Conservation (phyloP, 179 eudicot genomes). For the Carnegiea gigantea region DNA sequence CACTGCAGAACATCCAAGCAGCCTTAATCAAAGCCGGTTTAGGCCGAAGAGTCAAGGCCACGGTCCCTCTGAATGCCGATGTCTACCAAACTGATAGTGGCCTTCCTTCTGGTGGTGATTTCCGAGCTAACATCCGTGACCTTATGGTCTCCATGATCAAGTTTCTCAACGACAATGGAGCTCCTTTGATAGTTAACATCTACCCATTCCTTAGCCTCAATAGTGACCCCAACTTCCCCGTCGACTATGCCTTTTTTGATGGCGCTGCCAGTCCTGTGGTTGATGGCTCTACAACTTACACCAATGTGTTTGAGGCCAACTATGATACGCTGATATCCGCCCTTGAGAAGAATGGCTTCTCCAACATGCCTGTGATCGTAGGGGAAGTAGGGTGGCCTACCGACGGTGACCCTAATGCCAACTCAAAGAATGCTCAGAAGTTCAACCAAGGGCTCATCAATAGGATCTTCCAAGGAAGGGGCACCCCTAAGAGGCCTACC, state of each 20-base stretch:
- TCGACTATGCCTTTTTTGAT: slow-evolving; percentile 83
- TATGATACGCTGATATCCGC: slow-evolving; percentile 83
- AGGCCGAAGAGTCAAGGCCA: slow-evolving; percentile 69
- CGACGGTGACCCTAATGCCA: slow-evolving; percentile 70
- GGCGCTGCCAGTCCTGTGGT: slow-evolving; percentile 58
- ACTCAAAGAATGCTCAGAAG: slow-evolving; percentile 50
- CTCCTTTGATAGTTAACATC: slow-evolving; percentile 74
- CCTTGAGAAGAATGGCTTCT: slow-evolving; percentile 72
- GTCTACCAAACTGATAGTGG: slow-evolving; percentile 58
- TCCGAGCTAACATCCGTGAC: slow-evolving; percentile 63
- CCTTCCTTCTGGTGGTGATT: slow-evolving; percentile 85
- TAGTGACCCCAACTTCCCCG: slow-evolving; percentile 84
- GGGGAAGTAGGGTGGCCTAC: slow-evolving; percentile 99
- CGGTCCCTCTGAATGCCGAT: slow-evolving; percentile 88
- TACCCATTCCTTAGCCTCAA: slow-evolving; percentile 94
- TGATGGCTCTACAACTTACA: slow-evolving; percentile 72
- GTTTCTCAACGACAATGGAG: slow-evolving; percentile 56
- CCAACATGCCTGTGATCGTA: slow-evolving; percentile 59
- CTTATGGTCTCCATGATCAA: slow-evolving; percentile 71
- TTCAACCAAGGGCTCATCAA: slow-evolving; percentile 81
- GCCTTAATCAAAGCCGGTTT: slow-evolving; percentile 91
- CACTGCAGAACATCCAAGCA: slow-evolving; percentile 82
- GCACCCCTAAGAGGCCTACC: slow-evolving; percentile 79
- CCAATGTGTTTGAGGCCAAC: slow-evolving; percentile 90
- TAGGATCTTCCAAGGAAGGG: slow-evolving; percentile 56